phyloP scores from a whole-genome alignment of 805 yeast species.

The Deakozyma indianensis region DNA sequence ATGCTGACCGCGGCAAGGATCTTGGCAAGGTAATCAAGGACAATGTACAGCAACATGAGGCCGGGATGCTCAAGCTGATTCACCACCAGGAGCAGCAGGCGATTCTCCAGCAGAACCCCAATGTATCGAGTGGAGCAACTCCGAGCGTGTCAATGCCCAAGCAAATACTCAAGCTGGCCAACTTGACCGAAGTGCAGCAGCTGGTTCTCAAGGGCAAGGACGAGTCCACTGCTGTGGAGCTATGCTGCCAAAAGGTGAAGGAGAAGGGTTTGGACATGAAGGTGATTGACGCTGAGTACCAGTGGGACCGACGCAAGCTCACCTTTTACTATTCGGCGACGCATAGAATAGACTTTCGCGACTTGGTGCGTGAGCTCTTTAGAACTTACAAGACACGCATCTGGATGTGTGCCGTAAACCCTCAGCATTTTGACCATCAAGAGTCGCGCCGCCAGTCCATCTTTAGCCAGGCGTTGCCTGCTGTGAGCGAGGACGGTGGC shows the following conservation, averaged over 20 bases:
- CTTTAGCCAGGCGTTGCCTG: not conserved
- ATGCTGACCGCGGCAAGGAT: constrained; percentile 73
- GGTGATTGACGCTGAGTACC: constrained; percentile 68
- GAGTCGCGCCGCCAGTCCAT: not conserved
- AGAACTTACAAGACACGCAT: constrained; percentile 65
- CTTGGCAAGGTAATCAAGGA: constrained; percentile 51
- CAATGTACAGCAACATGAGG: constrained; percentile 49
- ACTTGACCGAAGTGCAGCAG: constrained; percentile 43
- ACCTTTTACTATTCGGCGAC: constrained; percentile 58
- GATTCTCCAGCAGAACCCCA: constrained; percentile 33
- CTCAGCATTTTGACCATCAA: constrained; percentile 1
- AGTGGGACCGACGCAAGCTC: constrained; percentile 70
- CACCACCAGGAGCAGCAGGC: constrained; percentile 63
- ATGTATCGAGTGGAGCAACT: constrained; percentile 12
- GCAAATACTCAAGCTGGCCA: constrained; percentile 50
- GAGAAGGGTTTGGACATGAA: constrained; percentile 38
- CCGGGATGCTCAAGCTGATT: constrained; percentile 47
- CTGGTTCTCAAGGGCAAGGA: constrained; percentile 45
- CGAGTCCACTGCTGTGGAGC: constrained; percentile 52
- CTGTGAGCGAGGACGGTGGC: not conserved
- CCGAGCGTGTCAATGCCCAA: constrained; percentile 55
- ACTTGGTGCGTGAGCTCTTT: constrained; percentile 60
- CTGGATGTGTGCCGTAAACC: constrained; percentile 69
- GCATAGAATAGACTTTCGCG: constrained; percentile 63
- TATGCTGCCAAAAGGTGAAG: constrained; percentile 45